Evolutionary conservation across 2,329 filamentous ascomycete genomes (phyloP).

Genomic region (Botryotinia narcissicola): DNA sequence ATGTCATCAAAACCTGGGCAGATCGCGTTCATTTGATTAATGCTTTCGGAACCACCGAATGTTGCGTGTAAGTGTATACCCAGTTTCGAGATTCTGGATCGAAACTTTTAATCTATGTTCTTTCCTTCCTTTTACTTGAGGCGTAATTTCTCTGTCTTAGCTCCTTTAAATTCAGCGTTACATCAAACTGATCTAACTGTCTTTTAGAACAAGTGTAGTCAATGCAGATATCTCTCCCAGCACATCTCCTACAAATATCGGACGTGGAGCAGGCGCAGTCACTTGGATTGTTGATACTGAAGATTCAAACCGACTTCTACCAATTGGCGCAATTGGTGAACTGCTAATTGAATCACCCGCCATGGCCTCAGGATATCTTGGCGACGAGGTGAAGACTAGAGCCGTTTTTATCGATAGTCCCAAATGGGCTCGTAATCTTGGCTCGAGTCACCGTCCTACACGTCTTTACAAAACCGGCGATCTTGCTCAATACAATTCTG

Average conservation of each 20-base stretch:
- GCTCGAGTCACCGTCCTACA: neutral
- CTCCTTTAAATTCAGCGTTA: neutral
- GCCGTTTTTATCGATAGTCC: constrained; percentile 39
- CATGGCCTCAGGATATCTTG: constrained; percentile 43
- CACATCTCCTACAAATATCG: constrained; percentile 24
- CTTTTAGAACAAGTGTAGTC: constrained; percentile 7
- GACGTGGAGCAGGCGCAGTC: constrained; percentile 23
- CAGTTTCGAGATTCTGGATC: neutral
- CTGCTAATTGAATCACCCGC: constrained; percentile 42
- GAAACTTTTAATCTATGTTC: neutral
- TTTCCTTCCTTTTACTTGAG: neutral
- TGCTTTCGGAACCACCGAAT: constrained; percentile 26
- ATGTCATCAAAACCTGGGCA: constrained; percentile 19
- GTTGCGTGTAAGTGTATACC: constrained; percentile 10
- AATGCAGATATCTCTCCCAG: constrained; percentile 4
- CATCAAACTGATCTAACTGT: neutral
- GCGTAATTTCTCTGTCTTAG: neutral
- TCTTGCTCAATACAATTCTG: constrained; percentile 39
- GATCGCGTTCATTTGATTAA: constrained; percentile 22
- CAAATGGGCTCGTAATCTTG: constrained; percentile 4
- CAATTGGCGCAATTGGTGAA: constrained; percentile 41
- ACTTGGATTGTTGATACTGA: constrained; percentile 44
- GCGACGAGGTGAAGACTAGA: constrained; percentile 40
- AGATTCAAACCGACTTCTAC: constrained; percentile 39
- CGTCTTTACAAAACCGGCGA: constrained; percentile 55